Evolutionary conservation across 768 basidiomycete genomes (phyloP), one percentile per base, ranked within the genome.

Genomic region (Rubroboletus satanas): DNA sequence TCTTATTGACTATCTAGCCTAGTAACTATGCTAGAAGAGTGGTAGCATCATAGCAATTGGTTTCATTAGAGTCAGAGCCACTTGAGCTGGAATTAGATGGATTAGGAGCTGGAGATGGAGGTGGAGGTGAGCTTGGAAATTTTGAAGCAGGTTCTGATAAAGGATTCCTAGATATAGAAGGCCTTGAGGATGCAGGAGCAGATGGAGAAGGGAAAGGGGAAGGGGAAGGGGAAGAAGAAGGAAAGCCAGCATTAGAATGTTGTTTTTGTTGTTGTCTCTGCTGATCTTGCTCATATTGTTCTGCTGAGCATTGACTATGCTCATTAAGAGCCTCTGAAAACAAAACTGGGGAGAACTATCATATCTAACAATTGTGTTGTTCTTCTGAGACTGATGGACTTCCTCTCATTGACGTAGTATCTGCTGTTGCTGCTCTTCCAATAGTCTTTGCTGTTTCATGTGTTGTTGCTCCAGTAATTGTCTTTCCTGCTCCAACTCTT

Each of bases 281-380:
- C 15, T 52, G 50, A 33, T 55, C 54, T 10, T 56, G 55, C 7
- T 46, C 15, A 46, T 52, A 56, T 0, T 56, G 44, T 28, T 53
- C 51, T 35, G 9, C 51, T 7, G 37, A 56, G 1, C 3, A 1
- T 3, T 53, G 12, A 17, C 38, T 56, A 46, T 56, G 1, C 17
- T 56, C 55, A 11, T 11, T 7, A 0, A 56, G 5, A 18, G 54
- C 50, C 4, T 55, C 1, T 3, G 21, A 23, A 11, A 6, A 6
- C 17, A 48, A 26, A 17, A 21, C 32, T 11, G 35, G 46, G 3
- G 31, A 45, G 2, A 35, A 9, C 10, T 47, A 15, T 15, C 8
- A 9, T 12, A 45, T 31, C 15, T 45, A 3, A 14, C 2, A 4
- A 45, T 12, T 14, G 31, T 12, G 12, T 18, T 12, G 0, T 7